phyloP scores from a whole-genome alignment of 2,329 filamentous ascomycete species.

The Aspergillus sp. region DNA sequence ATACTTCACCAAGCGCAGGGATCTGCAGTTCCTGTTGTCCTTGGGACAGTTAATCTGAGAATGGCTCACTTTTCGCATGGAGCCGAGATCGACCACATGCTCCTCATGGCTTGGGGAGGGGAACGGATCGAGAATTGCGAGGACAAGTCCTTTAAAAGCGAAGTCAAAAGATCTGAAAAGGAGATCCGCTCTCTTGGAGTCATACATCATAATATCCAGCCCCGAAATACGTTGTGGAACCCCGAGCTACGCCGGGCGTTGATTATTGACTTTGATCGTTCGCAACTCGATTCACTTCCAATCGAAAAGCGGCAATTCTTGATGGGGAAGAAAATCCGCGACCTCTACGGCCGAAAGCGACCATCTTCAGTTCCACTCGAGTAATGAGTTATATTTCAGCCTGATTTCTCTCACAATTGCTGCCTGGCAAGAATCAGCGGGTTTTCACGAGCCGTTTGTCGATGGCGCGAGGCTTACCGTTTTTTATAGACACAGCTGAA shows the following conservation, averaged over 20 bases:
- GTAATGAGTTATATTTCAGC: too few species aligned
- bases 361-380: too few species aligned
- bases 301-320: too few species aligned
- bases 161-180: background rate
- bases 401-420: too few species aligned
- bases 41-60: slow-evolving; percentile 26
- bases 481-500: too few species aligned
- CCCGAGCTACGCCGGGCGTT: background rate
- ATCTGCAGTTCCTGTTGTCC: slow-evolving; percentile 31
- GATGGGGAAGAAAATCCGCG: too few species aligned
- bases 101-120: background rate
- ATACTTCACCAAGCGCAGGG: slow-evolving; percentile 26
- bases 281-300: too few species aligned
- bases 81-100: background rate
- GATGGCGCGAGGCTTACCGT: too few species aligned
- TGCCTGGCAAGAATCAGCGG: too few species aligned
- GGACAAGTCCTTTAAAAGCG: background rate
- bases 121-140: background rate
- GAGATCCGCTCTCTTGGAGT: background rate
- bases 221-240: background rate
- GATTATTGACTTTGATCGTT: background rate
- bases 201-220: background rate
- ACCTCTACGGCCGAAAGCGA: too few species aligned
- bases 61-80: background rate
- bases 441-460: too few species aligned